Base-by-base conservation (phyloP, 1,284 basidiomycete genomes). In the Tylopilus orsonianus region DNA sequence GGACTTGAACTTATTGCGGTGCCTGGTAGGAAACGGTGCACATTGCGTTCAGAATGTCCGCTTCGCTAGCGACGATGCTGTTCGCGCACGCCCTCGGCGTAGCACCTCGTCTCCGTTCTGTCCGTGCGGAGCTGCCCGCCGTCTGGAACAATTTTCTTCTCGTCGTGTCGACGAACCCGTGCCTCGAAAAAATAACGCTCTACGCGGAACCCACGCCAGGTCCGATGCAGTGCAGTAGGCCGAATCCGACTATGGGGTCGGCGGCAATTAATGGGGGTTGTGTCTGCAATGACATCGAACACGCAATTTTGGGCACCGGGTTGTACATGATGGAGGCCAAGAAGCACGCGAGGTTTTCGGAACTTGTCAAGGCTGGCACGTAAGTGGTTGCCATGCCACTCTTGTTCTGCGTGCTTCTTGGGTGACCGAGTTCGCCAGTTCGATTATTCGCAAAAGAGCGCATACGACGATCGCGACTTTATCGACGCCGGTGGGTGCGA, bases 131-230 rank as follows among this genome's bases (percentile, higher is more conserved):
- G 35, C 62, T 77, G 2, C 78, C 78, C 0, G 68, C 69, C 1
- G 60, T 77, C 0, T 80, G 79, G 77, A 80, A 74, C 57, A 64
- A 69, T 18, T 54, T 73, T 20, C 65, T 80, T 46, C 66, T 77
- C 44, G 47, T 66, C 30, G 63, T 79, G n/a, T 71, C 73, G 22
- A 33, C 57, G 8, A 79, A 79, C 50, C 67, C 70, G 0, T 42
- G 55, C 4, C 61, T 80, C 30, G 65, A 77, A 46, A 67, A 69
- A 41, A 70, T 79, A 46, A 62, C 72, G 14, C 62, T 78, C 8
- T 66, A 66, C 19, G 62, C 67, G 16, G 64, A 65, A 42, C 55
- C 53, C 6, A 10, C 26, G 29, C 29, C 29, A 10, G 48, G 30
- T 19, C 12, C 34, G 9, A 50, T 58, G 22, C 39, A 52, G 33